phyloP scores from a whole-genome alignment of 225 moss, liverwort and hornwort species.

The Thuidium tamariscinum region DNA sequence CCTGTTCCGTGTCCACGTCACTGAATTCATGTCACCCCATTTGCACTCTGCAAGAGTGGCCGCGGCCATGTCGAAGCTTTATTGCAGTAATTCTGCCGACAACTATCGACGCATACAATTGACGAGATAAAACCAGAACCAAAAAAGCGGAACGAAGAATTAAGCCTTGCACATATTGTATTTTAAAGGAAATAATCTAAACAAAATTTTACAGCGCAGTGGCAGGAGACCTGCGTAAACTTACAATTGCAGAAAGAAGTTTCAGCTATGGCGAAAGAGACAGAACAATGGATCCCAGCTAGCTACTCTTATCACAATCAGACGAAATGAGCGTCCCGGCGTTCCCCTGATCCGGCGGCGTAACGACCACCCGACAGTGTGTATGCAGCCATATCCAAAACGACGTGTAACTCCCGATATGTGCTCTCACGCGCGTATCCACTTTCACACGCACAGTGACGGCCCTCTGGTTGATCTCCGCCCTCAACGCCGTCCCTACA shows the following conservation, averaged over 20 bases:
- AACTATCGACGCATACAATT: background rate
- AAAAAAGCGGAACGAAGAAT: background rate
- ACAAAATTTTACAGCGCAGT: background rate
- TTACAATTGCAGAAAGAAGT: background rate
- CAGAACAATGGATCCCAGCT: background rate
- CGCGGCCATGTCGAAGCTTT: background rate
- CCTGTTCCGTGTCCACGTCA: background rate
- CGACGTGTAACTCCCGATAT: constrained; percentile 27
- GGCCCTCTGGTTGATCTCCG: background rate
- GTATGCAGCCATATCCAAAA: constrained; percentile 35
- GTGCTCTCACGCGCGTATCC: constrained; percentile 11
- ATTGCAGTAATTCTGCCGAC: background rate
- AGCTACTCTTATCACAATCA: background rate
- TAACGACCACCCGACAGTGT: background rate
- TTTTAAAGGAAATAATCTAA: background rate
- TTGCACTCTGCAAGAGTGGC: background rate
- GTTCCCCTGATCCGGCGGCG: background rate
- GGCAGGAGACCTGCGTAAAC: background rate
- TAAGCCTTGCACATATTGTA: background rate
- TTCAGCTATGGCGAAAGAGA: background rate
- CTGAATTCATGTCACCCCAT: background rate
- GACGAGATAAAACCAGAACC: background rate
- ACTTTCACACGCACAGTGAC: constrained; percentile 8
- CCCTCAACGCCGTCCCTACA: background rate
- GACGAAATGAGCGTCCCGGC: background rate